Conservation (phyloP, 306 rosid genomes). For the Vicia sativa region DNA sequence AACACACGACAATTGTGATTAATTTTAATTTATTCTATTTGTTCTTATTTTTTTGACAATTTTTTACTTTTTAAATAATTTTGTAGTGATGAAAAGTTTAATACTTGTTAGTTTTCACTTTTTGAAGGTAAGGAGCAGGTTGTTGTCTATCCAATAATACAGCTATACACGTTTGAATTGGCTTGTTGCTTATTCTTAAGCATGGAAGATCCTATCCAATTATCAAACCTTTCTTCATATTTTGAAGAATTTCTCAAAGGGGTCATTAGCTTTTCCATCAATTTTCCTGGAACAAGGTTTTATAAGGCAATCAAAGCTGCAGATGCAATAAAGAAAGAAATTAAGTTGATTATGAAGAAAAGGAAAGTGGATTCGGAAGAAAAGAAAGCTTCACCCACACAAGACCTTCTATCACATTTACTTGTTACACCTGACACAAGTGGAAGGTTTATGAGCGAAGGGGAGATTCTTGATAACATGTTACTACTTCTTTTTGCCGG, state of each 20-base stretch:
- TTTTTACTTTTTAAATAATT: too few species aligned
- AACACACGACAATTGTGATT: too few species aligned
- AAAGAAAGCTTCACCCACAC: conserved; percentile 41
- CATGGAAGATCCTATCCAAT: conserved; percentile 43
- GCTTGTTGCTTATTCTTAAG: conserved; percentile 53
- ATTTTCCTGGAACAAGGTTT: conserved; percentile 53
- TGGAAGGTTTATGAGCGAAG: conserved; percentile 48
- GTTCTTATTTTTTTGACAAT: too few species aligned
- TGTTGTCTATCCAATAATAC: conserved; percentile 34
- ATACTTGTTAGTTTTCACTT: conserved; percentile 21
- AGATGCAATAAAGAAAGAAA: conserved; percentile 39
- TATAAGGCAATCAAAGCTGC: conserved; percentile 42
- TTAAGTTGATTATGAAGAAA: conserved; percentile 38
- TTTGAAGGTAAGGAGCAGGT: conserved; percentile 49
- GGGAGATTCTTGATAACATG: conserved; percentile 51
- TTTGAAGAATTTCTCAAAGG: conserved; percentile 51
- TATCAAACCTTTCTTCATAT: conserved; percentile 32
- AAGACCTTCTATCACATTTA: conserved; percentile 52
- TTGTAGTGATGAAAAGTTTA: neutral
- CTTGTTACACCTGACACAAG: conserved; percentile 43
- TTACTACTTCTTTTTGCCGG: conserved; percentile 52
- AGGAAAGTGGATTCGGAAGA: conserved; percentile 47
- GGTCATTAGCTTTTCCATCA: conserved; percentile 44
- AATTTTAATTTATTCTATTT: too few species aligned
- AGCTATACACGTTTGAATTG: conserved; percentile 48